phyloP scores from a whole-genome alignment of 208 protist genomes.

The Tritrichomonas musculus region DNA sequence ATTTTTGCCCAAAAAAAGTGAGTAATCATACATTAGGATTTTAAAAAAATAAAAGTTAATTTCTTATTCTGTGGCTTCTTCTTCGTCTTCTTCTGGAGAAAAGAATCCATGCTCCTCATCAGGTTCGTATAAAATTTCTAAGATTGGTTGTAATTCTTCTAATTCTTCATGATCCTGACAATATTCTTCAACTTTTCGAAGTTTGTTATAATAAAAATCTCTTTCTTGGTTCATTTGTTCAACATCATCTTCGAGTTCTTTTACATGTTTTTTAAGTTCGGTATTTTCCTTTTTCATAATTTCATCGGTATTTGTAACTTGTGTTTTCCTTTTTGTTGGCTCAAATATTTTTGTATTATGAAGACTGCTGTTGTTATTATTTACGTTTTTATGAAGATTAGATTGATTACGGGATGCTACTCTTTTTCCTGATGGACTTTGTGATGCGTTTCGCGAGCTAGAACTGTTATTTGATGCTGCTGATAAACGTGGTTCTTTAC shows the following conservation, averaged over 20 bases:
- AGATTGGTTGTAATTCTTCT: neutral
- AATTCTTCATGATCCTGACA: neutral
- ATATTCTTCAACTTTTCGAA: constrained; percentile 6
- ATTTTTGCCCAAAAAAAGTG: too few relatives aligned
- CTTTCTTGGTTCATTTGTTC: constrained; percentile 2
- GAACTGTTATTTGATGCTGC: neutral
- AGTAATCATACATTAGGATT: too few relatives aligned
- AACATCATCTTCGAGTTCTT: neutral
- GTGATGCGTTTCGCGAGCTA: neutral
- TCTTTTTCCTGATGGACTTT: neutral
- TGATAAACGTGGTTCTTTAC: neutral
- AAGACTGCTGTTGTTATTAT: neutral
- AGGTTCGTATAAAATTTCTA: neutral
- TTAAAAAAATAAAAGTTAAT: too few relatives aligned
- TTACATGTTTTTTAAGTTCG: neutral
- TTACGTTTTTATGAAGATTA: neutral
- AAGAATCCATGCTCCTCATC: constrained; percentile 22
- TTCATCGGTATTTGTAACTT: neutral
- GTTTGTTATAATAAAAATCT: constrained; percentile 30
- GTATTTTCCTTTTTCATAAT: neutral
- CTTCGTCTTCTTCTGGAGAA: neutral
- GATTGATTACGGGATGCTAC: neutral
- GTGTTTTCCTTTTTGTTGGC: neutral
- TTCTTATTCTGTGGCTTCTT: neutral
- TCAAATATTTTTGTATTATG: neutral